These are phyloP conservation scores for Eimeria tenella DNA, from an alignment of 169 alveolate genomes.

Conservation along the genomic window DNA sequence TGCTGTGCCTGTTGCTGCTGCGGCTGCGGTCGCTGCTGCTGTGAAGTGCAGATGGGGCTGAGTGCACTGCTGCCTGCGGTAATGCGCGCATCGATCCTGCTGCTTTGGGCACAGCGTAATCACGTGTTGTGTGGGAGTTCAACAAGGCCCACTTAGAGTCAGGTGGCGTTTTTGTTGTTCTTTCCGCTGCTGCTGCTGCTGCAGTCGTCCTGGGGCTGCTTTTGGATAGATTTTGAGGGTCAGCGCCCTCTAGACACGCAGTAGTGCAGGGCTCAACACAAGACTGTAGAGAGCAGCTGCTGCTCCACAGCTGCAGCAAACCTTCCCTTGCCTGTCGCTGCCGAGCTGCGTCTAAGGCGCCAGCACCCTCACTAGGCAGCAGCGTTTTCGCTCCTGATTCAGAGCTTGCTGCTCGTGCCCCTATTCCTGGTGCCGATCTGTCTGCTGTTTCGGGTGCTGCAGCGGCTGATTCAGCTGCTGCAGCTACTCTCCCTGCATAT, in stretches of 20 bases:
- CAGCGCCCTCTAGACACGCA: neutral
- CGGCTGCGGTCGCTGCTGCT: neutral
- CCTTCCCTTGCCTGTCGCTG: neutral
- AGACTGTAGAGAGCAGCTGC: neutral
- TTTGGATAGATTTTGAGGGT: neutral
- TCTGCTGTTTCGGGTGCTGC: no score
- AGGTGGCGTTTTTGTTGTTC: neutral
- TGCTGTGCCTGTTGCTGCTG: neutral
- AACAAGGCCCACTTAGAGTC: no score
- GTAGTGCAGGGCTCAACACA: neutral
- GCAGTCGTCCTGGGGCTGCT: neutral
- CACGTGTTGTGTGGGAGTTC: neutral
- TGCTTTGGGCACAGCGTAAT: neutral
- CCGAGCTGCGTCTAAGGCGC: neutral
- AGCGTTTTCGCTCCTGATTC: neutral
- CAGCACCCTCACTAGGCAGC: neutral
- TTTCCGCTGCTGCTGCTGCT: neutral
- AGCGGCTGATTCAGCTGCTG: no score
- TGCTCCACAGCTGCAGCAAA: neutral
- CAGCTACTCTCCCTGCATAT: no score
- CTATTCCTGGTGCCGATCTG: no score
- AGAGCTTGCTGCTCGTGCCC: neutral
- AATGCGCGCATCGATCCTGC: neutral
- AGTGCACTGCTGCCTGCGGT: no score
- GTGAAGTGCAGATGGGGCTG: neutral